These are phyloP conservation scores for Fusarium protoensiforme DNA, from an alignment of 2,329 filamentous ascomycete genomes.

Conservation along the genomic window DNA sequence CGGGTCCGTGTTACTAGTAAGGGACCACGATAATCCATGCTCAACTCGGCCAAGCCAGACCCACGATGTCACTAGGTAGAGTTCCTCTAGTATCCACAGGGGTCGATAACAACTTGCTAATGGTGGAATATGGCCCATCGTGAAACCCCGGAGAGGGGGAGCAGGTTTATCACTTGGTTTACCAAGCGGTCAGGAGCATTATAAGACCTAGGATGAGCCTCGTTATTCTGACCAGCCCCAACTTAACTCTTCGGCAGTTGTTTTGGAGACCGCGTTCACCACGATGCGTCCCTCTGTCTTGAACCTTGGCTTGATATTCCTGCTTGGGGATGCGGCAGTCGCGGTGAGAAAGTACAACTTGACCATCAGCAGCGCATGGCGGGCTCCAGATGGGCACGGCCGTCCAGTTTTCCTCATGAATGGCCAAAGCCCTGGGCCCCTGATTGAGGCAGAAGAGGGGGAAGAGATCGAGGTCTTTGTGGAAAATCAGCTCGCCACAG, in stretches of 20 bases:
- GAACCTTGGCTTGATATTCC: not conserved
- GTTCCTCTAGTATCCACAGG: not conserved
- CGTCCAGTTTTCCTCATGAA: constrained; percentile 10
- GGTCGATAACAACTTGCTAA: not conserved
- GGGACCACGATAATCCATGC: not conserved
- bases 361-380: not conserved
- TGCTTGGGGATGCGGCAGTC: not conserved
- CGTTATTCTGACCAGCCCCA: not conserved
- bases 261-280: not conserved
- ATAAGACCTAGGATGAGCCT: not conserved
- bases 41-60: not conserved
- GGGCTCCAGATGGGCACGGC: not conserved
- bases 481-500: not conserved
- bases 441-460: constrained; percentile 1
- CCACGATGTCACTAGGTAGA: not conserved
- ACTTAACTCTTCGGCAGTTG: not conserved
- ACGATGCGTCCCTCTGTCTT: not conserved
- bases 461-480: constrained; percentile 11
- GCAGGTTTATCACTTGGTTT: not conserved
- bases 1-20: not conserved
- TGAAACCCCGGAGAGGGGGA: not conserved
- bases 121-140: not conserved
- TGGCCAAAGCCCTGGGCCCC: constrained; percentile 9
- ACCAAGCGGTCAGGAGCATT: not conserved
- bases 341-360: not conserved